A percentile compares a stretch with the other conserved stretches of the same genome.
Evolutionary conservation across 106 monocot genomes (phyloP).

Genomic region (Dendrobium catenatum): DNA sequence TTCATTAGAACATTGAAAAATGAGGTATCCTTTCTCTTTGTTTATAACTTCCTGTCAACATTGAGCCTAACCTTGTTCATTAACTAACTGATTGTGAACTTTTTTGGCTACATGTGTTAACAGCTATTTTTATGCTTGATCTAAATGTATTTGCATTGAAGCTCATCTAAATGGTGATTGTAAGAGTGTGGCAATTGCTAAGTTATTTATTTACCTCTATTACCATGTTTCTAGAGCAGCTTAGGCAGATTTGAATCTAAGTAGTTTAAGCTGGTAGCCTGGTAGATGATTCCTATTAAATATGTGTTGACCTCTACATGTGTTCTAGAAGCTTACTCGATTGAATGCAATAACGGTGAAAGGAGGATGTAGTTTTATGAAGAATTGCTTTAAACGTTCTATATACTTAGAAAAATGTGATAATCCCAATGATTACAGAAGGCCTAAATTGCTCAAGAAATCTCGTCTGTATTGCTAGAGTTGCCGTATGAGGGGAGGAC

Average conservation of each 20-base stretch:
- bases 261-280: too few relatives aligned
- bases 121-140: background rate
- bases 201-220: background rate
- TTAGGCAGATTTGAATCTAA: background rate
- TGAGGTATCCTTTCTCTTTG: slow-evolving; percentile 14
- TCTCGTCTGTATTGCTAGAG: too few relatives aligned
- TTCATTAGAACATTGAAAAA: slow-evolving; percentile 27
- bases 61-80: background rate
- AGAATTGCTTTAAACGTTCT: too few relatives aligned
- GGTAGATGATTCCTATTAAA: too few relatives aligned
- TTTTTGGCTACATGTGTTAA: background rate
- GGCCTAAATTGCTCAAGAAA: too few relatives aligned
- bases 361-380: too few relatives aligned
- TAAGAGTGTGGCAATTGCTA: background rate
- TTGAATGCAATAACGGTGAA: too few relatives aligned
- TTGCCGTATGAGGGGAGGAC: too few relatives aligned
- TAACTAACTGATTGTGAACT: background rate
- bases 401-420: too few relatives aligned
- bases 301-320: too few relatives aligned
- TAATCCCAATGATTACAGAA: too few relatives aligned
- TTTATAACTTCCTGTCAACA: background rate
- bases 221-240: background rate
- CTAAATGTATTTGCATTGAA: background rate
- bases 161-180: background rate
- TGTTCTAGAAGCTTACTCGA: too few relatives aligned